These are phyloP conservation scores for Neurospora cerealis DNA, from an alignment of 495 filamentous ascomycete species.

Conservation along the genomic window DNA sequence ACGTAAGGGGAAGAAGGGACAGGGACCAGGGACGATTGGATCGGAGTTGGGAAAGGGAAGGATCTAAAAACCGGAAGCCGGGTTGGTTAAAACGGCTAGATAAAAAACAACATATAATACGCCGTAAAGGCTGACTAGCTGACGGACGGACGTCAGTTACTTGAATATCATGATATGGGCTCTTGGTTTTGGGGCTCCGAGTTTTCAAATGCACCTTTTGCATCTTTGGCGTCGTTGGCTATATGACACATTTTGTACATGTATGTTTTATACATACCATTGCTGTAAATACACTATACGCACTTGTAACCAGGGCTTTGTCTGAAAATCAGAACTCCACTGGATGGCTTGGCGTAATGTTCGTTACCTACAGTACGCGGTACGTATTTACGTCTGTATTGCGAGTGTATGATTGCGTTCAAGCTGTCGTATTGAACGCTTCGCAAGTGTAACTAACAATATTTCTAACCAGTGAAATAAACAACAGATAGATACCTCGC, in stretches of 20 bases:
- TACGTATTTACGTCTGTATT: too few relatives aligned
- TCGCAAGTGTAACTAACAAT: too few relatives aligned
- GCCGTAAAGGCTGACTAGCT: neutral
- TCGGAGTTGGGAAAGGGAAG: neutral
- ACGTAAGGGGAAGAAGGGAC: constrained; percentile 5
- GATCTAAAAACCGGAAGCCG: neutral
- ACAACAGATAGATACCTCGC: neutral
- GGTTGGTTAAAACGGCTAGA: neutral
- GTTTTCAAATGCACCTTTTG: neutral
- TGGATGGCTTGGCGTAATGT: too few relatives aligned
- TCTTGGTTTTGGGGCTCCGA: neutral
- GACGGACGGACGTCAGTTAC: neutral
- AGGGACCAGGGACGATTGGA: constrained; percentile 4
- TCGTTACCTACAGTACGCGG: too few relatives aligned
- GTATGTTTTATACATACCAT: too few relatives aligned
- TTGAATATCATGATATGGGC: neutral
- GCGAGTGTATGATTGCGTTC: too few relatives aligned
- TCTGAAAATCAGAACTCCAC: too few relatives aligned
- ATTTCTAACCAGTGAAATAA: neutral
- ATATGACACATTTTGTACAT: too few relatives aligned
- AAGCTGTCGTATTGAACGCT: too few relatives aligned
- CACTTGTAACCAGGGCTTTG: too few relatives aligned
- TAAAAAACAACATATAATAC: neutral
- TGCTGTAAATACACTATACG: too few relatives aligned
- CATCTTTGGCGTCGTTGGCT: too few relatives aligned